These are phyloP conservation scores for Fusarium floridanum DNA, from an alignment of 2,329 filamentous ascomycete genomes.

Conservation along the genomic window DNA sequence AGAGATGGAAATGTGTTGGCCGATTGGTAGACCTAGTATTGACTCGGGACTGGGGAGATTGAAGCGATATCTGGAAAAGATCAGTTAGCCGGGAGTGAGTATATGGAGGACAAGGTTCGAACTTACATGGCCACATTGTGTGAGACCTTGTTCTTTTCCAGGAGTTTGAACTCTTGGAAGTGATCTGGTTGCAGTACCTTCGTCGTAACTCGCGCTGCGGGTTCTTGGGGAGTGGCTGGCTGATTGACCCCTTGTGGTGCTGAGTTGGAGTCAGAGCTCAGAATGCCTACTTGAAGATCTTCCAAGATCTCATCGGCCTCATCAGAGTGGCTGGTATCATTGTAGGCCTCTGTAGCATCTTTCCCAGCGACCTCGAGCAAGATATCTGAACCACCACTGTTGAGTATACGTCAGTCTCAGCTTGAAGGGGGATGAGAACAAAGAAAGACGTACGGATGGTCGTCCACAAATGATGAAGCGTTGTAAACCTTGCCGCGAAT, in stretches of 20 bases:
- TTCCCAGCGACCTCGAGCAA: slow-evolving; percentile 27
- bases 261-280: slow-evolving; percentile 55
- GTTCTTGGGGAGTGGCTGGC: slow-evolving; percentile 62
- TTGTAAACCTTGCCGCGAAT: slow-evolving; percentile 20
- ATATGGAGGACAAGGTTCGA: slow-evolving; percentile 77
- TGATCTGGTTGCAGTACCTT: slow-evolving; percentile 86
- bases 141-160: slow-evolving; percentile 93
- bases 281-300: slow-evolving; percentile 7
- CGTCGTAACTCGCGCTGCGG: slow-evolving; percentile 50
- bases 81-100: slow-evolving; percentile 13
- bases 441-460: slow-evolving; percentile 19
- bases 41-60: slow-evolving; percentile 79
- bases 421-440: not conserved
- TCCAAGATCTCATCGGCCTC: slow-evolving; percentile 22
- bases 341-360: slow-evolving; percentile 24
- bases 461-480: slow-evolving; percentile 8
- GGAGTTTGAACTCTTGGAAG: slow-evolving; percentile 92
- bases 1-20: slow-evolving; percentile 96
- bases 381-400: slow-evolving; percentile 18
- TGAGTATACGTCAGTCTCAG: not conserved
- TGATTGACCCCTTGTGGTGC: not conserved
- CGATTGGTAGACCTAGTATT: slow-evolving; percentile 94
- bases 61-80: slow-evolving; percentile 81
- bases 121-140: slow-evolving; percentile 96
- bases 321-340: slow-evolving; percentile 18